A percentile compares a stretch with the other conserved stretches of the same genome.
phyloP scores from a whole-genome alignment of 768 basidiomycete genomes.

The Pilatotrama ljubarskyi region DNA sequence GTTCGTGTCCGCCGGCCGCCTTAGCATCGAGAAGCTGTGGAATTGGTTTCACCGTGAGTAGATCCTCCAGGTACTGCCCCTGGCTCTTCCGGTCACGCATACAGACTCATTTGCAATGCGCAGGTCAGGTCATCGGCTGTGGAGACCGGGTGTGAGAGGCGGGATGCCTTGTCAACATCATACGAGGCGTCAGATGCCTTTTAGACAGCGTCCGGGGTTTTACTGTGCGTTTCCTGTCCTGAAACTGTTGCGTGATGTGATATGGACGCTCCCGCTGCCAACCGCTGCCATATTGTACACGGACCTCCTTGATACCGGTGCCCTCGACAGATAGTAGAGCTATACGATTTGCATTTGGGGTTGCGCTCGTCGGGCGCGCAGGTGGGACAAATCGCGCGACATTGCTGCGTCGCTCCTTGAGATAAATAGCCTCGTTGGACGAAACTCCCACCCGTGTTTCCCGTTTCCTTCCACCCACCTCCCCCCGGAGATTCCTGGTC shows the following conservation, averaged over 20 bases:
- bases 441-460: too few relatives aligned
- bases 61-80: background rate
- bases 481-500: too few relatives aligned
- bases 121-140: conserved; percentile 63
- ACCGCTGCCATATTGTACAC: conserved; percentile 7
- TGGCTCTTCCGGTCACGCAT: background rate
- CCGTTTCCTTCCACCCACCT: too few relatives aligned
- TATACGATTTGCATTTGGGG: background rate
- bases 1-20: conserved; percentile 92
- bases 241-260: background rate
- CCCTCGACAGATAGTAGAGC: conserved; percentile 6
- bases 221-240: background rate
- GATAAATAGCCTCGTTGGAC: too few relatives aligned
- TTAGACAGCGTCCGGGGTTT: too few relatives aligned
- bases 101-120: too few relatives aligned
- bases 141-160: conserved; percentile 39
- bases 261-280: background rate
- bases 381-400: too few relatives aligned
- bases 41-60: conserved; percentile 86
- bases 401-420: too few relatives aligned
- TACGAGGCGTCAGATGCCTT: background rate
- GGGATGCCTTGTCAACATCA: too few relatives aligned
- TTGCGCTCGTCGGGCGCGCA: background rate
- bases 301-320: conserved; percentile 7
- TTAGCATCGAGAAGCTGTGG: conserved; percentile 77